Evolutionary conservation across 2,329 filamentous ascomycete species (phyloP).

Genomic region (Aspergillus thermomutatus): DNA sequence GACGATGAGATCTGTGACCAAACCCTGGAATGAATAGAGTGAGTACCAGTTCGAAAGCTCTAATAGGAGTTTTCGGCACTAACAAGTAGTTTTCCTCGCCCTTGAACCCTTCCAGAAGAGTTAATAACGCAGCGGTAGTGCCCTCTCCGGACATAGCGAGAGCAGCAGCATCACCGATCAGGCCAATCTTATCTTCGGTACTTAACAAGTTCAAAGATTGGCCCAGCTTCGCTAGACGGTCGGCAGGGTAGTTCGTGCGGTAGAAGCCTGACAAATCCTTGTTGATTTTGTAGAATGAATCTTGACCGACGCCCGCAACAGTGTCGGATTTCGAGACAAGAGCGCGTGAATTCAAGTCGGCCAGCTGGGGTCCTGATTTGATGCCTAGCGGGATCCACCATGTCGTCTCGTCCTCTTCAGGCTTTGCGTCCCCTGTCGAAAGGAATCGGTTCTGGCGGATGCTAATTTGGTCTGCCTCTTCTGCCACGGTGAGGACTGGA

Average conservation of each 20-base stretch:
- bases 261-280: slow-evolving; percentile 85
- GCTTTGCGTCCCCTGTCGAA: slow-evolving; percentile 82
- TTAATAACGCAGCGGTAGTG: slow-evolving; percentile 75
- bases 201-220: slow-evolving; percentile 71
- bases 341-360: slow-evolving; percentile 62
- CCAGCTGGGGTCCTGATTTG: slow-evolving; percentile 67
- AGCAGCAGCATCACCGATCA: slow-evolving; percentile 85
- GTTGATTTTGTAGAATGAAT: slow-evolving; percentile 93
- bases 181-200: slow-evolving; percentile 86
- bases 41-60: slow-evolving; percentile 7
- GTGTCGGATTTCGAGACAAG: slow-evolving; percentile 74
- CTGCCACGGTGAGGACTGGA: slow-evolving; percentile 80
- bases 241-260: slow-evolving; percentile 87
- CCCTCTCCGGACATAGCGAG: slow-evolving; percentile 84
- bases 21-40: slow-evolving; percentile 49
- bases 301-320: slow-evolving; percentile 62
- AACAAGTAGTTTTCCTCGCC: slow-evolving; percentile 75
- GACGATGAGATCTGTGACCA: slow-evolving; percentile 82
- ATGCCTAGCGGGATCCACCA: slow-evolving; percentile 96
- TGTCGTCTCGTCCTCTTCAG: slow-evolving; percentile 83
- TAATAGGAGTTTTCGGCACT: slow-evolving; percentile 20
- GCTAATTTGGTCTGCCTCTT: slow-evolving; percentile 76
- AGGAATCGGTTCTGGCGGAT: slow-evolving; percentile 87
- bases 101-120: slow-evolving; percentile 80
- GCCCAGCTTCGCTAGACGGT: slow-evolving; percentile 75